phyloP scores from a whole-genome alignment of 78 protist genomes.

The Polysphondylium violaceum region DNA sequence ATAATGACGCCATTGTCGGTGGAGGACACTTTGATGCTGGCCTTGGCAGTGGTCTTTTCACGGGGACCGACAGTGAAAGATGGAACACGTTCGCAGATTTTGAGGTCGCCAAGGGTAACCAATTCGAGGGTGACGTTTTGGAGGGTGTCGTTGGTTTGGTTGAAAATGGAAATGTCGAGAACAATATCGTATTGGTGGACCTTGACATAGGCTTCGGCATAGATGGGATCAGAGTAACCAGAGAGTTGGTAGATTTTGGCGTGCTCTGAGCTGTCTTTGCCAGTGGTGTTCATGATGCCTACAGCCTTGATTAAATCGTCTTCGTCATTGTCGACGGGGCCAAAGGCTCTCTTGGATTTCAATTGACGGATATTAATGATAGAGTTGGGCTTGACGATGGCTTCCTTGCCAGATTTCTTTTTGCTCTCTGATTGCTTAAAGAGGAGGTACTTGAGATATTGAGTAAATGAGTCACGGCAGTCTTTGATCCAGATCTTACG shows the following conservation, averaged over 20 bases:
- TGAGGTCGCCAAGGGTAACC: constrained; percentile 96
- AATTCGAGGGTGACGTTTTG: constrained; percentile 96
- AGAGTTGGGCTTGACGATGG: constrained; percentile 78
- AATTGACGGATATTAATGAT: constrained; percentile 87
- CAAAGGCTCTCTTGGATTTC: constrained; percentile 49
- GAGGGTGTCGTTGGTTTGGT: constrained; percentile 94
- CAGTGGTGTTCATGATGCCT: neutral
- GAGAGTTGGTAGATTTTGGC: constrained; percentile 92
- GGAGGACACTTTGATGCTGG: constrained; percentile 94
- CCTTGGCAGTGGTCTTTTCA: constrained; percentile 74
- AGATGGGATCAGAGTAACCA: constrained; percentile 95
- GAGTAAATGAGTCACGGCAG: constrained; percentile 81
- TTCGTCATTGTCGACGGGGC: constrained; percentile 72
- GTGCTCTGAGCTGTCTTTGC: constrained; percentile 60
- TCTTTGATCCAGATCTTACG: constrained; percentile 50
- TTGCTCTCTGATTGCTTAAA: constrained; percentile 39
- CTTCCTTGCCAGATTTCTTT: constrained; percentile 48
- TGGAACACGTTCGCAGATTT: constrained; percentile 95
- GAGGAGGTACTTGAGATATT: neutral
- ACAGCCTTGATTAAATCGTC: constrained; percentile 59
- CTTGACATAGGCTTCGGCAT: constrained; percentile 96
- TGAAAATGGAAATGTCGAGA: constrained; percentile 84
- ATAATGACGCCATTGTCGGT: constrained; percentile 98
- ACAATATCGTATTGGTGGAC: constrained; percentile 98
- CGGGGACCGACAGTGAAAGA: constrained; percentile 89